Evolutionary conservation across 495 filamentous ascomycete species (phyloP).

Genomic region (Hyaloscypha finlandica): DNA sequence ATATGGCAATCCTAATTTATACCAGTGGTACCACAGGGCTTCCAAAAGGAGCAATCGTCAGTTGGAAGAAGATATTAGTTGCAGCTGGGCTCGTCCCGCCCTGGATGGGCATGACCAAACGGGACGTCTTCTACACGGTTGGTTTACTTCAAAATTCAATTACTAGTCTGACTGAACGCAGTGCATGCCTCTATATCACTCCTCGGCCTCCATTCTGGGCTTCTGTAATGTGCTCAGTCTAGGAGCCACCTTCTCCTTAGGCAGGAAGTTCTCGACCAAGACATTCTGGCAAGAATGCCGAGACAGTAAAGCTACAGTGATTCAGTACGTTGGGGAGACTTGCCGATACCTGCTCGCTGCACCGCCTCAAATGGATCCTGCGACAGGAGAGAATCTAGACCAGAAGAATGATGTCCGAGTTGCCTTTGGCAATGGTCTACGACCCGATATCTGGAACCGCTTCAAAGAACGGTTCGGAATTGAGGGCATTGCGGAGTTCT

Average conservation of each 20-base stretch:
- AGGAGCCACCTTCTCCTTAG: conserved; percentile 69
- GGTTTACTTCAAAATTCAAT: conserved; percentile 19
- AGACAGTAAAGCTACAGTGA: conserved; percentile 69
- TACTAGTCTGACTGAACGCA: conserved; percentile 34
- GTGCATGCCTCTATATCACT: conserved; percentile 96
- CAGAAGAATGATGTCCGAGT: conserved; percentile 72
- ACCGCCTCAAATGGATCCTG: conserved; percentile 61
- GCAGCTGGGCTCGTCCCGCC: conserved; percentile 54
- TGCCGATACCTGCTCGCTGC: conserved; percentile 85
- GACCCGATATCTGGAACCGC: conserved; percentile 86
- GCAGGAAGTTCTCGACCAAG: conserved; percentile 78
- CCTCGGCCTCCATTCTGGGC: conserved; percentile 75
- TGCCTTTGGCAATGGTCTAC: conserved; percentile 91
- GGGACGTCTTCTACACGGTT: conserved; percentile 83
- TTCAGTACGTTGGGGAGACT: conserved; percentile 96
- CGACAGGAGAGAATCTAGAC: conserved; percentile 73
- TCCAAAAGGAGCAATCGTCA: conserved; percentile 86
- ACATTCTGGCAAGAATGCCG: conserved; percentile 84
- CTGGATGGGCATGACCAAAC: conserved; percentile 57
- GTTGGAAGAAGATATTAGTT: conserved; percentile 67
- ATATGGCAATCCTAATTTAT: conserved; percentile 78
- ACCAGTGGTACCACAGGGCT: conserved; percentile 89
- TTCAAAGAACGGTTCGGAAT: conserved; percentile 91
- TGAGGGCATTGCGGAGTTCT: conserved; percentile 82
- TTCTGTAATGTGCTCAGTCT: conserved; percentile 58